Base-by-base conservation (phyloP, 768 basidiomycete species). In the Leccinum variicolor region DNA sequence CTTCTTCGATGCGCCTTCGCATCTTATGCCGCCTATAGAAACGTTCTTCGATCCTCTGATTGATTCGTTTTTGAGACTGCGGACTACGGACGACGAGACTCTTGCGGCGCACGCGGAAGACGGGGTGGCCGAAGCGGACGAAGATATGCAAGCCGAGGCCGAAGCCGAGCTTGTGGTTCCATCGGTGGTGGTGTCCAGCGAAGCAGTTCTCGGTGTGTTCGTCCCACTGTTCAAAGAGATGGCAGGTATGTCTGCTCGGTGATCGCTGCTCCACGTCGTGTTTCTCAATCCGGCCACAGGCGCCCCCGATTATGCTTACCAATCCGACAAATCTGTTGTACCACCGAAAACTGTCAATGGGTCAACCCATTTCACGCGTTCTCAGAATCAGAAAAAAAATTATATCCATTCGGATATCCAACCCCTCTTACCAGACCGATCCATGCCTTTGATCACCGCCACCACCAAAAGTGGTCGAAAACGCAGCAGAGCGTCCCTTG, bases 1-100 rank as follows among this genome's bases (percentile, higher is more conserved):
- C 50, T 71, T 86, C 36, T 87, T 92, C 64, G 81, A 85, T 62
- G 81, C 80, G 8, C 88, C 92, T 13, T 82, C 89, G 36, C 87
- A 93, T 73, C 79, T 90, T 49, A 79, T 89, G 68, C 91, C 93
- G 14, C 84, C 92, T 6, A 73, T 93, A 55, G 81, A 84, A 53
- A 75, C 77, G 28, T 72, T 96, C 48, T 96, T 91, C 70, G 84
- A 87, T 34, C 73, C 85, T 21, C 75, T 87, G 58, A 76, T 86
- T 62, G 72, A 76, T 51, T 74, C 78, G 29, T 79, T 86, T 66
- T 70, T 81, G 52, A 72, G 68, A 47, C 53, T 66, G 7, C 74
- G 71, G 36, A 54, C 69, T 46, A 61, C 51, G 9, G 63, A 68
- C 31, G 66, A 69, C 3, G 64, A 57, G 50, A 50, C 56, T 4